Conservation (phyloP, 306 rosid genomes). For the Myrica gale region DNA sequence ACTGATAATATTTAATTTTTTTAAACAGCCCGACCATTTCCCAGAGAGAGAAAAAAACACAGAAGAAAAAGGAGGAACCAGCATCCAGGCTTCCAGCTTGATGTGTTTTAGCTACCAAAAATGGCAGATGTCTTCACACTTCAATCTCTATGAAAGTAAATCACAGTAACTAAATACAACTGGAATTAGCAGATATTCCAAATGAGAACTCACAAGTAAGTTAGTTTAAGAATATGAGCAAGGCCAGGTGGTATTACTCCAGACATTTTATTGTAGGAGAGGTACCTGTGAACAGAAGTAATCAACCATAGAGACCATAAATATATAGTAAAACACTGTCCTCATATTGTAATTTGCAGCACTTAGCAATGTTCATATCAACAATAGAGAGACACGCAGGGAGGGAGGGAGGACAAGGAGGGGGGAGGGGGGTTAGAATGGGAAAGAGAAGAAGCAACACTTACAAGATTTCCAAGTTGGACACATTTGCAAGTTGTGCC, state of each 20-base stretch:
- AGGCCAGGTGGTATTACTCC: slow-evolving; percentile 82
- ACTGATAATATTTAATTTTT: neutral
- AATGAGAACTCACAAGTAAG: slow-evolving; percentile 77
- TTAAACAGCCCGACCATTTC: neutral
- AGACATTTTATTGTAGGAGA: slow-evolving; percentile 90
- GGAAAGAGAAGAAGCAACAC: slow-evolving; percentile 25
- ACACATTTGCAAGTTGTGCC: slow-evolving; percentile 87
- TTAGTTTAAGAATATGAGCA: slow-evolving; percentile 79
- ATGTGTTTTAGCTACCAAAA: neutral
- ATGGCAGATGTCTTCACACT: neutral
- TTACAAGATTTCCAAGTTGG: slow-evolving; percentile 92
- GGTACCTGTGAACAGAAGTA: slow-evolving; percentile 62
- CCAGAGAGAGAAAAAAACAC: neutral
- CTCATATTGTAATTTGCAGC: slow-evolving; percentile 2
- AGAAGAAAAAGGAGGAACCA: neutral
- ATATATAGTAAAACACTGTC: slow-evolving; percentile 1
- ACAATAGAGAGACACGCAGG: too few species aligned
- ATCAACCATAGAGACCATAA: slow-evolving; percentile 14
- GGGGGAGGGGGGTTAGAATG: neutral
- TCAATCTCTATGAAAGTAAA: neutral
- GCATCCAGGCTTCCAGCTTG: neutral
- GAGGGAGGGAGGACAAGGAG: neutral
- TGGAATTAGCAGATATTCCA: neutral
- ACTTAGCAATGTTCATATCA: neutral
- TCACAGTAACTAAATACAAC: slow-evolving; percentile 20